These are phyloP conservation scores for Houttuynia cordata DNA, from an alignment of 164 flowering plant species.

Conservation along the genomic window DNA sequence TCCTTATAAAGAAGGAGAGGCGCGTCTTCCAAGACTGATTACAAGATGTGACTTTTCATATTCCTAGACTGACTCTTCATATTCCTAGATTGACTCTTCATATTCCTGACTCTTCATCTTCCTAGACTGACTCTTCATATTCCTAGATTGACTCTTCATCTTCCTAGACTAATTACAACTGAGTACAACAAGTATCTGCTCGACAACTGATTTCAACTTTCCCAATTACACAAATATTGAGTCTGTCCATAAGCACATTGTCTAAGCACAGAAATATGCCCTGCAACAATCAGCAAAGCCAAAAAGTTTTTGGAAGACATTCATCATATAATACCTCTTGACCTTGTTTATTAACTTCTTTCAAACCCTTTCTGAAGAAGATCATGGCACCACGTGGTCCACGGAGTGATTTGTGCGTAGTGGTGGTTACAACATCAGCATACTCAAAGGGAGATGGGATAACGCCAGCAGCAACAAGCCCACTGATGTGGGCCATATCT, in stretches of 20 bases:
- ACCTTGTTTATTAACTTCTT: constrained; percentile 80
- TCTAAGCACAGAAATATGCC: neutral
- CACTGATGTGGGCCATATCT: constrained; percentile 99
- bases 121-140: too few species aligned
- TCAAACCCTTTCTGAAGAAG: constrained; percentile 79
- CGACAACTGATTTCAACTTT: too few species aligned
- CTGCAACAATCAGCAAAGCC: neutral
- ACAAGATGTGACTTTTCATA: too few species aligned
- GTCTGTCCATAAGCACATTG: neutral
- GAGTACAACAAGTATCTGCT: too few species aligned
- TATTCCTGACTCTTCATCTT: too few species aligned
- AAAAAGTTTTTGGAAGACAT: neutral
- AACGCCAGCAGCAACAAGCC: constrained; percentile 94
- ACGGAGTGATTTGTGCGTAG: constrained; percentile 98
- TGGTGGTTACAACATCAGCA: constrained; percentile 97
- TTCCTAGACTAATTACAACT: too few species aligned
- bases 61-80: too few species aligned
- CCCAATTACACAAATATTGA: neutral
- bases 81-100: too few species aligned
- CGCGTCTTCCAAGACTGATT: too few species aligned
- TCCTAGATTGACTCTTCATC: too few species aligned
- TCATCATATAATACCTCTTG: constrained; percentile 38
- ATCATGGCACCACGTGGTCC: constrained; percentile 98
- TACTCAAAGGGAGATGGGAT: constrained; percentile 97
- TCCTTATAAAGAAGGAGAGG: too few species aligned